A percentile compares a stretch with the other conserved stretches of the same genome.
These are phyloP conservation scores for Aspergillus sclerotiicarbonarius DNA, from an alignment of 495 filamentous ascomycete species.

Conservation along the genomic window DNA sequence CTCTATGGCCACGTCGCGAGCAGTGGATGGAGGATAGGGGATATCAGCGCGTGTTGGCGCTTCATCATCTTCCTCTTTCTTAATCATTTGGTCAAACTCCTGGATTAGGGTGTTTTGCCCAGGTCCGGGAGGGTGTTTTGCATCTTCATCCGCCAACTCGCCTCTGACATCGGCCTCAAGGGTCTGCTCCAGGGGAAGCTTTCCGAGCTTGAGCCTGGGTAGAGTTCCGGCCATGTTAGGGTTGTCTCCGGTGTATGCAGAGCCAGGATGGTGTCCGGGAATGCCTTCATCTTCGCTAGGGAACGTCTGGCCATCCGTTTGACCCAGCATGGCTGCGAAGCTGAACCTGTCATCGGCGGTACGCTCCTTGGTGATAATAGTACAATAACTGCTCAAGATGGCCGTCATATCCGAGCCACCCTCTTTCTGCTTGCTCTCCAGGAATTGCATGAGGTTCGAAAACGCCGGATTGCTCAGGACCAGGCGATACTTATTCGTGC, in stretches of 20 bases:
- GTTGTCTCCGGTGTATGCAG: conserved; percentile 69
- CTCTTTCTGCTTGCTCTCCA: conserved; percentile 76
- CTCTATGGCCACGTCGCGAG: conserved; percentile 87
- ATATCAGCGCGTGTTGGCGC: conserved; percentile 71
- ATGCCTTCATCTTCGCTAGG: conserved; percentile 90
- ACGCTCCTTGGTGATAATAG: conserved; percentile 70
- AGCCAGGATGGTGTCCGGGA: conserved; percentile 83
- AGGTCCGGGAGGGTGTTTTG: conserved; percentile 60
- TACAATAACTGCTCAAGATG: conserved; percentile 71
- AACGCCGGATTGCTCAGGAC: conserved; percentile 77
- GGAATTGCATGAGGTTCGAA: conserved; percentile 76
- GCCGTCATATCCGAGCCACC: conserved; percentile 74
- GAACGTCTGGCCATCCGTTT: conserved; percentile 60
- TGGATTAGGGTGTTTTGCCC: conserved; percentile 68
- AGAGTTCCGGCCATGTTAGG: conserved; percentile 50
- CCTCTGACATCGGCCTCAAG: conserved; percentile 77
- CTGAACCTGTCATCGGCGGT: conserved; percentile 73
- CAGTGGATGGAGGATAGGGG: conserved; percentile 79
- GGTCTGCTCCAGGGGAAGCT: conserved; percentile 73
- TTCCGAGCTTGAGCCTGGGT: conserved; percentile 70
- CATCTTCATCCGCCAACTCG: conserved; percentile 78
- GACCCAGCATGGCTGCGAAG: conserved; percentile 77
- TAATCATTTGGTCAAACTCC: conserved; percentile 82
- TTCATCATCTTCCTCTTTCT: conserved; percentile 85
- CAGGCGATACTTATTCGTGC: conserved; percentile 80